Evolutionary conservation across 768 basidiomycete genomes (phyloP), one percentile per base, ranked within the genome.

Genomic region (Amanita brunnescens): DNA sequence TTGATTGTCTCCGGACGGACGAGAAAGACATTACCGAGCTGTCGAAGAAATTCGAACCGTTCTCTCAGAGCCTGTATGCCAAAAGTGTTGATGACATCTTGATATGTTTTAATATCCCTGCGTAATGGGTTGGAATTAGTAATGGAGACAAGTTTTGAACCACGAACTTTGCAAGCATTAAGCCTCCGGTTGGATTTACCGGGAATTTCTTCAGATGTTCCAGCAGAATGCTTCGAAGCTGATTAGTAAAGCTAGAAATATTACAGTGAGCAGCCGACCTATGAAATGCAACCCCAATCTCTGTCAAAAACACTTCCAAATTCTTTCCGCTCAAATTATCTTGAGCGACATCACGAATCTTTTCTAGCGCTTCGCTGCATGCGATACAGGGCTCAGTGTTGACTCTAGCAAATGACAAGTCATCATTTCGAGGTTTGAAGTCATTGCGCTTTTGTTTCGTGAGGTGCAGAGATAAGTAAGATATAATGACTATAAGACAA

Each of bases 141-240:
- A 3, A 44, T n/a, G 49, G 33, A 23, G 51, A 40, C 3, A n/a
- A 44, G 30, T 4, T 10, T 6, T 24, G 37, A 24, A 33, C 4
- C 3, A 72, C 83, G 54, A 57, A 94, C 93, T 98, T 99, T 20
- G 96, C 95, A 35, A 99, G 83, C 91, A 98, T 95, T 47, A 99
- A 72, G 13, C 95, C 96, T 37, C 96, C 96, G 1, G 93, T 92
- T 0, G 94, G 93, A 58, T 87, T 96, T 48, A 99, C 93, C 2
- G 92, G 90, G 70, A 97, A 98, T 68, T 91, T 97, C 61, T 88
- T 87, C 51, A 96, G 74, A 63, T 99, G 96, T 35, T 98, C 96
- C 44, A 99, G 76, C 5, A 99, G 77, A 10, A 94, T 75, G 53
- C 95, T 96, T 20, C 30, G 24, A 38, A 43, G 56, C 21, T 23